phyloP scores from a whole-genome alignment of 2,329 filamentous ascomycete genomes.

The Cladosporium phlei region DNA sequence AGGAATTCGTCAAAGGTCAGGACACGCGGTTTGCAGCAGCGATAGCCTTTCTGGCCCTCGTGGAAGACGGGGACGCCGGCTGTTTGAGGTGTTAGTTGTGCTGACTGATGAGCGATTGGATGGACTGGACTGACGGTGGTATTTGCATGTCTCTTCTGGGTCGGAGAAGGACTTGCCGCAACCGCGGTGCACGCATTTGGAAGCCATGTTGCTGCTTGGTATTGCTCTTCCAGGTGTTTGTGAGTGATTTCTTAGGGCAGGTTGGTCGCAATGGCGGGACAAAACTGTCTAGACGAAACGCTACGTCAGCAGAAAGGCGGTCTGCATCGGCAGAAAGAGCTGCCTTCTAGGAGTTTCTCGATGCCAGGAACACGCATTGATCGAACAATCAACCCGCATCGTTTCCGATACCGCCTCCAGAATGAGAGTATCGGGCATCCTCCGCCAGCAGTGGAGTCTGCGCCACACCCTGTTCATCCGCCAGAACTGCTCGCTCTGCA shows the following conservation, averaged over 20 bases:
- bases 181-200: constrained; percentile 94
- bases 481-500: constrained; percentile 66
- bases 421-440: constrained; percentile 18
- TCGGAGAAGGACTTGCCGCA: constrained; percentile 87
- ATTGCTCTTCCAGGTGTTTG: too few species aligned
- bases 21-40: constrained; percentile 96
- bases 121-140: constrained; percentile 59
- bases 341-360: not conserved
- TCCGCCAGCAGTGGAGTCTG: constrained; percentile 18
- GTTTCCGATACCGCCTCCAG: not conserved
- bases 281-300: not conserved
- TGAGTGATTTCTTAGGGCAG: not conserved
- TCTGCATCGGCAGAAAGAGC: not conserved
- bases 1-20: constrained; percentile 99
- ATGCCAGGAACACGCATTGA: not conserved
- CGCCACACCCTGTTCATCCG: constrained; percentile 68
- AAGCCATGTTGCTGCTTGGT: constrained; percentile 50
- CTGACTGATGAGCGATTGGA: not conserved
- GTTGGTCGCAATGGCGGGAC: constrained; percentile 7
- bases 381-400: too few species aligned
- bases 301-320: constrained; percentile 13
- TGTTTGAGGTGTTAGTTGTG: constrained; percentile 8
- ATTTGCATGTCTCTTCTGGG: constrained; percentile 75
- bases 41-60: constrained; percentile 99
- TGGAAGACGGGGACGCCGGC: constrained; percentile 70